A percentile compares a stretch with the other conserved stretches of the same genome.
Evolutionary conservation across 345 rosid species (phyloP).

Genomic region (Pelargonium nanum): DNA sequence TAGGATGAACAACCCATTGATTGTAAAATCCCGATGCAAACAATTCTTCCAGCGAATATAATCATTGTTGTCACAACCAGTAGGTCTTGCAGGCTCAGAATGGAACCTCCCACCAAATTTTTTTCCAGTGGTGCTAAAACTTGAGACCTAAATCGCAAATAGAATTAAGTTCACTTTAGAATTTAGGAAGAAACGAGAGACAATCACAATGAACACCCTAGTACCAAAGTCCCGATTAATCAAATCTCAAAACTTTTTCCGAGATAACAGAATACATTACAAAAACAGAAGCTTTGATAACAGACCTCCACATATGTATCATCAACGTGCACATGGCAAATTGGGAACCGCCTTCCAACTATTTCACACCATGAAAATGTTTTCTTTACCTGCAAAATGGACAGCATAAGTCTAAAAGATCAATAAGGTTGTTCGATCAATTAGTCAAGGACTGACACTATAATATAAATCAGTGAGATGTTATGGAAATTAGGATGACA

Average conservation of each 20-base stretch:
- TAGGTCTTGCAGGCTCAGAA: conserved; percentile 25
- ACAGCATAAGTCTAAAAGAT: neutral
- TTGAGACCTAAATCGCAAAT: conserved; percentile 38
- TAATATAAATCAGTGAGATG: too few species aligned
- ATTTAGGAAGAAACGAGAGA: neutral
- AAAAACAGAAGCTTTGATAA: neutral
- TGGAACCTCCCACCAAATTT: conserved; percentile 14
- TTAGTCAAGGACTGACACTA: neutral
- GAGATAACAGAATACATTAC: neutral
- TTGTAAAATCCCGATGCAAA: conserved; percentile 84
- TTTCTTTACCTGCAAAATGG: conserved; percentile 29
- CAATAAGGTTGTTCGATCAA: neutral
- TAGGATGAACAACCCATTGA: conserved; percentile 47
- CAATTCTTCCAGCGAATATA: conserved; percentile 66
- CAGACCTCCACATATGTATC: conserved; percentile 47
- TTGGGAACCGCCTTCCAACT: conserved; percentile 64
- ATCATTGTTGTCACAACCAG: conserved; percentile 46
- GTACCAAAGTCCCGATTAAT: neutral
- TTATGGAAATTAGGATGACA: neutral
- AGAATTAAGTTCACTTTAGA: neutral
- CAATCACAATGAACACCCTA: neutral
- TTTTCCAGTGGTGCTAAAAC: conserved; percentile 49
- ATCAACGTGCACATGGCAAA: conserved; percentile 50
- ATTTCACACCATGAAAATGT: conserved; percentile 41
- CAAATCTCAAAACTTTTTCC: neutral